phyloP scores from a whole-genome alignment of 2,329 filamentous ascomycete genomes.

The Sporothrix curviconia region DNA sequence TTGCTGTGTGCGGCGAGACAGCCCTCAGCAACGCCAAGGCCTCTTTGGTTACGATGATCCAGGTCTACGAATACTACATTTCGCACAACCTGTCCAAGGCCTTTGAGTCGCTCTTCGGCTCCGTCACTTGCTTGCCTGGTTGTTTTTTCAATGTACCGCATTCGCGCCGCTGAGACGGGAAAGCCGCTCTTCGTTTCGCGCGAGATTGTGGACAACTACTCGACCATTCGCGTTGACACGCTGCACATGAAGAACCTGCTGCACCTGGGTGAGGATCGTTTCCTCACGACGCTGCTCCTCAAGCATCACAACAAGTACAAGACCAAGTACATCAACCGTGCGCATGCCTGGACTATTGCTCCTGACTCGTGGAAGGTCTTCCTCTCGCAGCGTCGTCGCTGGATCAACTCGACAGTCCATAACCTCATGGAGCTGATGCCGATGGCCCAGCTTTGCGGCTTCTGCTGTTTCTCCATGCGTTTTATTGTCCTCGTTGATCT shows the following conservation, averaged over 20 bases:
- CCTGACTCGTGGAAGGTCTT: constrained; percentile 93
- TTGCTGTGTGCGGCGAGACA: constrained; percentile 92
- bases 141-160: constrained; percentile 99
- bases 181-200: constrained; percentile 95
- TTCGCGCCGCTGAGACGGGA: constrained; percentile 86
- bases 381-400: constrained; percentile 94
- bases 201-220: constrained; percentile 81
- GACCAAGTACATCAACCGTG: constrained; percentile 91
- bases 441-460: constrained; percentile 88
- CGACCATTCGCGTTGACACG: constrained; percentile 92
- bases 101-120: constrained; percentile 95
- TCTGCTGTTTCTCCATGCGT: constrained; percentile 99
- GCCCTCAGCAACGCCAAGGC: constrained; percentile 86
- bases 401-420: constrained; percentile 99
- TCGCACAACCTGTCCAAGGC: constrained; percentile 95
- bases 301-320: constrained; percentile 93
- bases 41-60: constrained; percentile 96
- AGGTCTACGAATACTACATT: constrained; percentile 99
- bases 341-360: constrained; percentile 94
- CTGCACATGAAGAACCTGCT: constrained; percentile 98
- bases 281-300: constrained; percentile 86
- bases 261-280: constrained; percentile 95
- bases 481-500: constrained; percentile 95
- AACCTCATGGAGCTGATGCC: constrained; percentile 95
- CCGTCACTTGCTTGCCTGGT: constrained; percentile 93